Conservation (phyloP, 768 basidiomycete genomes). For the Xerocomellus dryophilus region DNA sequence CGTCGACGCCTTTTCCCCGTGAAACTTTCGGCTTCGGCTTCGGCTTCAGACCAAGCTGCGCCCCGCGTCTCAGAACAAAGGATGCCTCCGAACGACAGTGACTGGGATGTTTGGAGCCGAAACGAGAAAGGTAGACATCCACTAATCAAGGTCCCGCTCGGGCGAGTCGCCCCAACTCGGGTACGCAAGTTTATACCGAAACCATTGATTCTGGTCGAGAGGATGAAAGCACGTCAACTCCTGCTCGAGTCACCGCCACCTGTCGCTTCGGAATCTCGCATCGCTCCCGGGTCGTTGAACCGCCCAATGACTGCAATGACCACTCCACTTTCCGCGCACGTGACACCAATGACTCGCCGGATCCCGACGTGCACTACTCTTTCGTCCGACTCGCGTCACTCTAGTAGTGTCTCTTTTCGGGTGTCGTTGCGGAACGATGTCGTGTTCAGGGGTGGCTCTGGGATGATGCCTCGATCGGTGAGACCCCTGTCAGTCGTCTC, state of each 20-base stretch:
- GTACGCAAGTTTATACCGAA: slow-evolving; percentile 24
- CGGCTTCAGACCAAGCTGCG: not conserved
- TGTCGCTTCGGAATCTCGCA: not conserved
- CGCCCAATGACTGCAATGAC: not conserved
- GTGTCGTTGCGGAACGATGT: not conserved
- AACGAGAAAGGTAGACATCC: not conserved
- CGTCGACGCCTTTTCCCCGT: not conserved
- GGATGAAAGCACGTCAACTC: slow-evolving; percentile 19
- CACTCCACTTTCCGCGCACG: not conserved
- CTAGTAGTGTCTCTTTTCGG: slow-evolving; percentile 8
- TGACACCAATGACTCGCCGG: slow-evolving; percentile 8
- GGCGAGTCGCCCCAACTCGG: not conserved
- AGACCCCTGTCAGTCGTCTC: slow-evolving; percentile 9
- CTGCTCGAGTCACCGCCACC: not conserved
- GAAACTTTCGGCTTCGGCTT: not conserved
- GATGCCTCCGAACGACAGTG: slow-evolving; percentile 5
- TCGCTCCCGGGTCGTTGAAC: not conserved
- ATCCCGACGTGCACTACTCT: not conserved
- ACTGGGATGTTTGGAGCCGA: not conserved
- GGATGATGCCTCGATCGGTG: not conserved
- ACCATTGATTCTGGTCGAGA: slow-evolving; percentile 24
- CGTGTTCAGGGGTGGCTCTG: not conserved
- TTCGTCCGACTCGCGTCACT: not conserved
- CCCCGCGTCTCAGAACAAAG: not conserved
- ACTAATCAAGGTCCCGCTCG: not conserved